phyloP scores from a whole-genome alignment of 371 early-diverging fungal species.

The Lichtheimia corymbifera region DNA sequence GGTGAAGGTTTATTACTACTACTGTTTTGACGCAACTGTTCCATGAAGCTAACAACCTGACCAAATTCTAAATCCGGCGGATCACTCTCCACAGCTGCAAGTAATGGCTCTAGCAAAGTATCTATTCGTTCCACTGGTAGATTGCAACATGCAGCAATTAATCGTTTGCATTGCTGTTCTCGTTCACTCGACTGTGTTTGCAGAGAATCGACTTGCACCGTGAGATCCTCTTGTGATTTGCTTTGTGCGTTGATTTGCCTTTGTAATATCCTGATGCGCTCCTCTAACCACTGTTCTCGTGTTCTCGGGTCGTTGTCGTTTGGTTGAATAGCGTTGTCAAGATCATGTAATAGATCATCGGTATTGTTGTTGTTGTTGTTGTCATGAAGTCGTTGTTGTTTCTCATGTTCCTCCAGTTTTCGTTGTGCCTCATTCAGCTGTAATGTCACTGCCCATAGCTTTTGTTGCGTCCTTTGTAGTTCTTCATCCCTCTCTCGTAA shows the following conservation, averaged over 20 bases:
- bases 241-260: slow-evolving; percentile 53
- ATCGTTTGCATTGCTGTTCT: slow-evolving; percentile 70
- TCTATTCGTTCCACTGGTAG: slow-evolving; percentile 71
- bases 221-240: slow-evolving; percentile 41
- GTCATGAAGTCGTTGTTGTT: slow-evolving; percentile 20
- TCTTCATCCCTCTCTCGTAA: slow-evolving; percentile 62
- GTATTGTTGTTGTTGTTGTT: no score
- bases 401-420: slow-evolving; percentile 47
- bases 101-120: slow-evolving; percentile 63
- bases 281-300: slow-evolving; percentile 30
- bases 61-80: slow-evolving; percentile 61
- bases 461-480: slow-evolving; percentile 58
- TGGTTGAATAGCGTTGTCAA: slow-evolving; percentile 46
- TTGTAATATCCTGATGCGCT: slow-evolving; percentile 36
- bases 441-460: slow-evolving; percentile 59
- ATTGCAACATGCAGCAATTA: slow-evolving; percentile 77
- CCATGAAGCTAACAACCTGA: slow-evolving; percentile 64
- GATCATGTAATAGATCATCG: background rate
- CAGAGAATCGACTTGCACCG: slow-evolving; percentile 37
- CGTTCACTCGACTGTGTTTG: slow-evolving; percentile 45
- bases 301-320: slow-evolving; percentile 34
- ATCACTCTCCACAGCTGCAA: slow-evolving; percentile 76
- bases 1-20: background rate
- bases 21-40: slow-evolving; percentile 37
- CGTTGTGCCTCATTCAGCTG: slow-evolving; percentile 70